Evolutionary conservation across 345 rosid species (phyloP), one percentile per base, ranked within the genome.

Genomic region (Dipteronia sinensis): DNA sequence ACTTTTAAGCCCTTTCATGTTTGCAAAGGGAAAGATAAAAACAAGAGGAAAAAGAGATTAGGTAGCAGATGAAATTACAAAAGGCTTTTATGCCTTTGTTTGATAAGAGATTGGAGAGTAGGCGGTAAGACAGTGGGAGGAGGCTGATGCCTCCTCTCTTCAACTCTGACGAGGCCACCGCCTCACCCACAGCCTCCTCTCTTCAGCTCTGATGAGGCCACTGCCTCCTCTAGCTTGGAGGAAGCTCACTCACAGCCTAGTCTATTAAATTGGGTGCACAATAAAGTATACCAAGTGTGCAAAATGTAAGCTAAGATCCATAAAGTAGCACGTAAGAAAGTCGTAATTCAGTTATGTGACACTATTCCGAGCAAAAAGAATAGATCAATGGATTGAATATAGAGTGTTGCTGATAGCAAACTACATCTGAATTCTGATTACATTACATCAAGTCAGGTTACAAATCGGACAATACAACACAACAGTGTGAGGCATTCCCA

Each of bases 401-500:
- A 53, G 2, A 53, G 42, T 27, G 17, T 71, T 7, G 19, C 65
- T 44, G 25, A 62, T 16, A 59, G n/a, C 58, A 74, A 42, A 47
- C 61, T 17, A n/a, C 71, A 27, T 53, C 65, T 51, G 22, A 64
- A 78, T 82, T 53, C 65, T 40, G 22, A 64, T 82, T 82, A 66
- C 51, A 67, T 62, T 38, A 73, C 77, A 75, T 20, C 2, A 22
- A 31, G 61, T 10, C 64, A 11, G 64, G 23, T 44, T 74, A 74
- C 49, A 65, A 55, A 74, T 4, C 51, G 42, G 67, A 76, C 13
- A 61, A 55, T 61, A 59, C 27, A 42, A 61, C 77, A 76, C 65
- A 64, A 67, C 74, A 69, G 69, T 12, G 20, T 1, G 42, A 53
- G 49, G 12, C 67, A 63, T 49, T 44, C 49, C 25, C 46, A 53